These are phyloP conservation scores for Saccharomyces hybrid DNA, from an alignment of 1,139 yeast genomes.

Conservation along the genomic window DNA sequence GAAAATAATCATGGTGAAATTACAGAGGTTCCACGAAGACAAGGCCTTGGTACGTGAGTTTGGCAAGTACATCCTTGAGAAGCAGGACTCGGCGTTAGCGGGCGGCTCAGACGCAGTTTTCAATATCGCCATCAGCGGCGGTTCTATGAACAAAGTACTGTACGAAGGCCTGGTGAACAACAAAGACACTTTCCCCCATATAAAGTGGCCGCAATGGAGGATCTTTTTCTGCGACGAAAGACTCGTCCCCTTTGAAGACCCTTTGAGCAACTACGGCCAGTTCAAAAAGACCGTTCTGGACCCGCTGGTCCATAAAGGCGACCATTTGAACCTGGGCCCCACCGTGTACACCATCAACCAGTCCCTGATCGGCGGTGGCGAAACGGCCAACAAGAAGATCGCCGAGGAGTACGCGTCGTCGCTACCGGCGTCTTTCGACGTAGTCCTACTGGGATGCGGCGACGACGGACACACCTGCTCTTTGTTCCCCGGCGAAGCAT, in stretches of 20 bases:
- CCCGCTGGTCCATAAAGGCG: slow-evolving; percentile 29
- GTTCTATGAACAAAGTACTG: slow-evolving; percentile 63
- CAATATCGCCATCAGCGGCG: slow-evolving; percentile 52
- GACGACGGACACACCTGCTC: slow-evolving; percentile 99
- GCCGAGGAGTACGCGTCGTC: slow-evolving; percentile 81
- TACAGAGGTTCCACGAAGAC: slow-evolving; percentile 48
- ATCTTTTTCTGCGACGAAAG: slow-evolving; percentile 91
- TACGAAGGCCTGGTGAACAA: slow-evolving; percentile 60
- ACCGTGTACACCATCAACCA: slow-evolving; percentile 74
- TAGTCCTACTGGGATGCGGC: slow-evolving; percentile 88
- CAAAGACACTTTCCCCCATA: slow-evolving; percentile 36
- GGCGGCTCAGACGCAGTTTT: slow-evolving; percentile 34
- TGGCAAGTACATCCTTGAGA: slow-evolving; percentile 44
- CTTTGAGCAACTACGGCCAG: slow-evolving; percentile 79
- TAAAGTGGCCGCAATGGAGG: slow-evolving; percentile 87
- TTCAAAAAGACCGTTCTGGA: slow-evolving; percentile 72
- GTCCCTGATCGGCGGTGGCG: slow-evolving; percentile 58
- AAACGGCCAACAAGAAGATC: slow-evolving; percentile 43
- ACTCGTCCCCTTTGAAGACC: slow-evolving; percentile 71
- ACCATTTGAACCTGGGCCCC: slow-evolving; percentile 39
- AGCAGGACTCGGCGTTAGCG: slow-evolving; percentile 48
- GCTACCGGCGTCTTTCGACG: slow-evolving; percentile 73
- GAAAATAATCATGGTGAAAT: slow-evolving; percentile 34
- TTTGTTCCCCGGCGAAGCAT: slow-evolving; percentile 55
- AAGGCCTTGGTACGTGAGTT: slow-evolving; percentile 51